These are phyloP conservation scores for Ceratocystis destructans DNA, from an alignment of 2,329 filamentous ascomycete species.

Conservation along the genomic window DNA sequence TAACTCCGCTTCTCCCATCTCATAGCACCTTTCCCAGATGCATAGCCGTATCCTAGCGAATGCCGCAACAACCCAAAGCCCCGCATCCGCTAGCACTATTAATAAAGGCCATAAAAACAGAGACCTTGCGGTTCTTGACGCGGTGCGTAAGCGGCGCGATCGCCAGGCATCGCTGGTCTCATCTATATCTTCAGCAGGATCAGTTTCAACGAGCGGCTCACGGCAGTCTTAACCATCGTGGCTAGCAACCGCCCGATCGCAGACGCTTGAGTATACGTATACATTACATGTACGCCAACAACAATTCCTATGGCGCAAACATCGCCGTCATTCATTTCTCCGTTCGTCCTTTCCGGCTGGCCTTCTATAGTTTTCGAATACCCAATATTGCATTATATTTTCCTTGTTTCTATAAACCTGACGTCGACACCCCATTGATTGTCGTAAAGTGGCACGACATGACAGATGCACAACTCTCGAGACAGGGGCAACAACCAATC, in stretches of 20 bases:
- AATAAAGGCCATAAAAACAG: not conserved
- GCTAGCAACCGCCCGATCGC: no score
- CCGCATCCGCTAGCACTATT: not conserved
- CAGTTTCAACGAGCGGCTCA: not conserved
- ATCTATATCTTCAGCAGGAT: not conserved
- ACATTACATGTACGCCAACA: no score
- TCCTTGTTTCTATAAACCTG: not conserved
- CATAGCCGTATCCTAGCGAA: not conserved
- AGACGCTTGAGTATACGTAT: no score
- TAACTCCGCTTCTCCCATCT: not conserved
- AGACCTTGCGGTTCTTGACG: not conserved
- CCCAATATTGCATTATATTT: not conserved
- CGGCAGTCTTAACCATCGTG: not conserved
- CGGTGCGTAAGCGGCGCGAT: not conserved
- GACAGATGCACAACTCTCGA: not conserved
- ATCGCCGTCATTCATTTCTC: no score
- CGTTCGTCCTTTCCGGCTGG: no score
- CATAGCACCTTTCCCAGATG: conserved; percentile 5
- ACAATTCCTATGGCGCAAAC: no score
- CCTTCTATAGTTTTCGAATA: not conserved
- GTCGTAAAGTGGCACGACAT: not conserved
- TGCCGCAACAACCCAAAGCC: not conserved
- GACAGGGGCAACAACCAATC: not conserved
- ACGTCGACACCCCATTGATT: not conserved
- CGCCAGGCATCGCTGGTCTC: not conserved